Conservation (phyloP, 78 protist species). For the Anaeramoeba flamelloides region DNA sequence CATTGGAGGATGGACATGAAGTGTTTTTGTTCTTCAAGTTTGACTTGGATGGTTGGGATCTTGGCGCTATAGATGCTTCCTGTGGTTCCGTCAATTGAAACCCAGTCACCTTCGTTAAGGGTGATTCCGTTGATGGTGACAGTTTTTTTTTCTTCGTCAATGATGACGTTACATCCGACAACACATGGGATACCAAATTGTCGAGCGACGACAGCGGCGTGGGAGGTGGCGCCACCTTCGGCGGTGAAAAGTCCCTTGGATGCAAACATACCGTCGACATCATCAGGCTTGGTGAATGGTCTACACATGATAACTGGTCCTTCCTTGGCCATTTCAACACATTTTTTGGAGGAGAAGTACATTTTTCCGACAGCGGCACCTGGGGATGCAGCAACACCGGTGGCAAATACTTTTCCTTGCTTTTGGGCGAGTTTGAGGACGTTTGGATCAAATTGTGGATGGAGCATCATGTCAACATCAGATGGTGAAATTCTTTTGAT, state of each 20-base stretch:
- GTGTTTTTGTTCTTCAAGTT: no score
- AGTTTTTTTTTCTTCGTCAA: constrained; percentile 24
- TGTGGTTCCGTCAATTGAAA: constrained; percentile 49
- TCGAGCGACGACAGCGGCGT: constrained; percentile 70
- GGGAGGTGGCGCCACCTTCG: constrained; percentile 54
- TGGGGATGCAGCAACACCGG: constrained; percentile 52
- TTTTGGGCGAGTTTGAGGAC: no score
- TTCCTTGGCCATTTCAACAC: not conserved
- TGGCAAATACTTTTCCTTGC: constrained; percentile 3
- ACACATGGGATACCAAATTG: constrained; percentile 61
- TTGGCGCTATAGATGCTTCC: constrained; percentile 39
- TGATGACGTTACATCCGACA: no score
- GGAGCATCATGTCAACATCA: constrained; percentile 26
- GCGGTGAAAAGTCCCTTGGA: constrained; percentile 49
- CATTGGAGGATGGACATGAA: no score
- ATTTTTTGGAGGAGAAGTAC: constrained; percentile 28
- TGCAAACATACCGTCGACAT: constrained; percentile 48
- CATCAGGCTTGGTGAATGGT: constrained; percentile 62
- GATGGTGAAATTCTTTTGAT: constrained; percentile 27
- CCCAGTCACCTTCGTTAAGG: constrained; percentile 31
- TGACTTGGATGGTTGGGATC: constrained; percentile 24
- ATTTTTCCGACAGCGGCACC: constrained; percentile 44
- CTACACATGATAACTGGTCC: constrained; percentile 45
- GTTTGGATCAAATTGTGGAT: constrained; percentile 27
- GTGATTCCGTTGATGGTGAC: constrained; percentile 13